These are phyloP conservation scores for Echeveria elegans DNA, from an alignment of 164 flowering plant species.

Conservation along the genomic window DNA sequence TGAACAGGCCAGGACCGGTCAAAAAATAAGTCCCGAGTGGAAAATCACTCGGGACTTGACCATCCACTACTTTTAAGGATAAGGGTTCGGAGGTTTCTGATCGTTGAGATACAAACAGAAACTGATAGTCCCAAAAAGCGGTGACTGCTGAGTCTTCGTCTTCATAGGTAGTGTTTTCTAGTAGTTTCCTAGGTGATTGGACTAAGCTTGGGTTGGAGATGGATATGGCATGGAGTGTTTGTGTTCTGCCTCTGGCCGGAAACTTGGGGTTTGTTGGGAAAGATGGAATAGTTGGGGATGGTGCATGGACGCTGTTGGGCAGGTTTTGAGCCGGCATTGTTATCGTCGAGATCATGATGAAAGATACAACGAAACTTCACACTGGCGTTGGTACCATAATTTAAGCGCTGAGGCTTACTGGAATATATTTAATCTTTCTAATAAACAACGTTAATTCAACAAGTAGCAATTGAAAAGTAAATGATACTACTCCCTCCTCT, in stretches of 20 bases:
- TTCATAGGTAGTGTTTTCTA: background rate
- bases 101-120: constrained; percentile 72
- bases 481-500: too few species aligned
- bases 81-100: constrained; percentile 43
- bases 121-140: constrained; percentile 87
- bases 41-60: constrained; percentile 59
- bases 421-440: background rate
- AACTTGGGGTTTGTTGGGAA: background rate
- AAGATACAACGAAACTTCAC: background rate
- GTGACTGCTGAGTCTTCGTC: constrained; percentile 26
- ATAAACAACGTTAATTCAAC: too few species aligned
- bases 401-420: background rate
- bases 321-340: constrained; percentile 4
- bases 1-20: constrained; percentile 75
- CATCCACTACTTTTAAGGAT: constrained; percentile 39
- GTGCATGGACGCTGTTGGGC: background rate
- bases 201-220: constrained; percentile 16
- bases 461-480: too few species aligned
- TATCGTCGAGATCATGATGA: constrained; percentile 1
- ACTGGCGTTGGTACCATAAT: background rate
- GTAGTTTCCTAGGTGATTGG: background rate
- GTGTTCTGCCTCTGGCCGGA: background rate
- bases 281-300: background rate
- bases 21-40: constrained; percentile 87
- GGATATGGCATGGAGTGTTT: constrained; percentile 21